These are phyloP conservation scores for Syzygium oleosum DNA, from an alignment of 345 rosid species.

Conservation along the genomic window DNA sequence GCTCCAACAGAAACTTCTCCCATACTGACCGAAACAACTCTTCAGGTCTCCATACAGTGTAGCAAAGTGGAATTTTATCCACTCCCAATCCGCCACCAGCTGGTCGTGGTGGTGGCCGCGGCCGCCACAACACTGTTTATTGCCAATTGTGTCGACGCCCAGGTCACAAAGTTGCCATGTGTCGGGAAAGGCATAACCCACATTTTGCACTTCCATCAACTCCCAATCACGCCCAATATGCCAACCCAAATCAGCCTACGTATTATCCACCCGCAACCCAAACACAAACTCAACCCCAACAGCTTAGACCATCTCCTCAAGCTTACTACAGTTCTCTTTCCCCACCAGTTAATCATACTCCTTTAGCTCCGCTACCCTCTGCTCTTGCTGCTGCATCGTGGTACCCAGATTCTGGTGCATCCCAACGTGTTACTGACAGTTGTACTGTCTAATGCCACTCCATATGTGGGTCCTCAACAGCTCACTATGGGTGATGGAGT, in stretches of 20 bases:
- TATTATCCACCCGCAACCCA: background rate
- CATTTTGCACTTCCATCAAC: background rate
- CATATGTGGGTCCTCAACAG: background rate
- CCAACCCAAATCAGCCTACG: background rate
- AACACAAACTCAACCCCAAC: background rate
- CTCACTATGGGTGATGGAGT: background rate
- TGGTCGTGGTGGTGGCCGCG: background rate
- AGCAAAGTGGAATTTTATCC: background rate
- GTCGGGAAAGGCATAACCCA: background rate
- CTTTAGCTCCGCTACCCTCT: background rate
- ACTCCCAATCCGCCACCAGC: background rate
- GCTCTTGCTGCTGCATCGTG: background rate
- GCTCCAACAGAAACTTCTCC: background rate
- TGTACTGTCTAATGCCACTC: too few relatives aligned
- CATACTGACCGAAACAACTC: background rate
- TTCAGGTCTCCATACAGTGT: background rate
- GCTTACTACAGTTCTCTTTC: background rate
- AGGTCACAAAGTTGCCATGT: background rate
- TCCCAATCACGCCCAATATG: background rate
- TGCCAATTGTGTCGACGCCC: background rate
- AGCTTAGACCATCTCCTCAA: background rate
- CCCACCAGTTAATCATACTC: too few relatives aligned
- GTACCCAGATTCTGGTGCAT: too few relatives aligned
- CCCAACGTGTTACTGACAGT: too few relatives aligned
- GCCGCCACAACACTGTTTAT: background rate